A percentile compares a stretch with the other conserved stretches of the same genome.
Conservation (phyloP, 495 filamentous ascomycete species). For the Penicillium paradoxum region DNA sequence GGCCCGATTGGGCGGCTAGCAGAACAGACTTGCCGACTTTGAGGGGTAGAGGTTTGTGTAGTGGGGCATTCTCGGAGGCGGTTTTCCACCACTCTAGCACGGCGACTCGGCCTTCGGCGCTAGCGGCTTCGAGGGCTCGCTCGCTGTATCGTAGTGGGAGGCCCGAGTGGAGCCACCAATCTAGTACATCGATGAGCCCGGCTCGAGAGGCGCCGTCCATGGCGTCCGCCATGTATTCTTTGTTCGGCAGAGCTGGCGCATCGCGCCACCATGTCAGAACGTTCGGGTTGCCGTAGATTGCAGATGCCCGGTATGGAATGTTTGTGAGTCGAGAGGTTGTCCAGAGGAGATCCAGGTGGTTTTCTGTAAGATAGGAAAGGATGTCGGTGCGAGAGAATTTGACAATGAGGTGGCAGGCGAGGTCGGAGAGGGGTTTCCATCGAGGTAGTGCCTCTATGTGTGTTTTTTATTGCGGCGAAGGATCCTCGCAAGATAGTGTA, state of each 20-base stretch:
- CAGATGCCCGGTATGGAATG: conserved; percentile 77
- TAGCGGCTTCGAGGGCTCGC: conserved; percentile 78
- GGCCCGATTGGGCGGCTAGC: conserved; percentile 73
- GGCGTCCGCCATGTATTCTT: conserved; percentile 73
- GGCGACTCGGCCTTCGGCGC: conserved; percentile 70
- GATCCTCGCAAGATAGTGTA: conserved; percentile 72
- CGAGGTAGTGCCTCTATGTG: conserved; percentile 60
- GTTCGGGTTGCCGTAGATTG: conserved; percentile 76
- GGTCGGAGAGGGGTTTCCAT: conserved; percentile 68
- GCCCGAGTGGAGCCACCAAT: conserved; percentile 85
- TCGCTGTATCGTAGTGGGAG: conserved; percentile 81
- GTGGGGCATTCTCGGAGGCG: conserved; percentile 37
- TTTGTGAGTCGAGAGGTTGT: conserved; percentile 74
- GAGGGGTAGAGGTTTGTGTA: conserved; percentile 45
- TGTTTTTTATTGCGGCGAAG: conserved; percentile 60
- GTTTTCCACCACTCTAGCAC: conserved; percentile 91
- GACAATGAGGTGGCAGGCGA: conserved; percentile 83
- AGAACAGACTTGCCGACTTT: conserved; percentile 78
- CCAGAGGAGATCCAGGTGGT: conserved; percentile 75
- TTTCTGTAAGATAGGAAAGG: conserved; percentile 72
- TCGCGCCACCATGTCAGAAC: conserved; percentile 87
- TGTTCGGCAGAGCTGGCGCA: conserved; percentile 69
- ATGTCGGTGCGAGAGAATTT: conserved; percentile 79
- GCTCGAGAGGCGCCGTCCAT: conserved; percentile 80
- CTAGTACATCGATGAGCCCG: conserved; percentile 76